A percentile compares a stretch with the other conserved stretches of the same genome.
Evolutionary conservation across 2,329 filamentous ascomycete genomes (phyloP).

Genomic region (Eutypa lata): DNA sequence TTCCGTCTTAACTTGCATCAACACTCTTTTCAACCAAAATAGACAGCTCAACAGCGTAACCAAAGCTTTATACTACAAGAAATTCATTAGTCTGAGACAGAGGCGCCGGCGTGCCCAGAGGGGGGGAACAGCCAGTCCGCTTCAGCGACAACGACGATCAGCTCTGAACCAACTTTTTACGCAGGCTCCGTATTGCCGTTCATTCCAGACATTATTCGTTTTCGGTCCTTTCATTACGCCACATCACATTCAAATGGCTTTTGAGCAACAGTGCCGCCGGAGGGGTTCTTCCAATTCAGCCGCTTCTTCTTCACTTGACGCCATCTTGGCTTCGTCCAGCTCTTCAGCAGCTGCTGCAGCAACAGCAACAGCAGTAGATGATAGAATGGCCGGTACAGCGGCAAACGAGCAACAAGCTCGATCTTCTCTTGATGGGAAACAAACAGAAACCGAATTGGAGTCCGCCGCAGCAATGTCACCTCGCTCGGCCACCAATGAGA

Average conservation of each 20-base stretch:
- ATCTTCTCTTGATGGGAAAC: slow-evolving; percentile 10
- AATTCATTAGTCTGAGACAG: slow-evolving; percentile 20
- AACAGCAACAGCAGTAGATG: slow-evolving; percentile 6
- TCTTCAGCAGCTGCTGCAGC: slow-evolving; percentile 10
- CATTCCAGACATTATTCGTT: slow-evolving; percentile 13
- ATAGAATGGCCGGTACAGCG: slow-evolving; percentile 8
- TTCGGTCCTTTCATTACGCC: slow-evolving; percentile 14
- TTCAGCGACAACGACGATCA: slow-evolving; percentile 15
- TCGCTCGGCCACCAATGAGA: slow-evolving; percentile 36
- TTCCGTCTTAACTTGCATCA: slow-evolving; percentile 25
- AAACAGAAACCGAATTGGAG: slow-evolving; percentile 18
- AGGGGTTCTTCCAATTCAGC: slow-evolving; percentile 15
- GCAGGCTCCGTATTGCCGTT: slow-evolving; percentile 13
- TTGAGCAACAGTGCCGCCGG: slow-evolving; percentile 21
- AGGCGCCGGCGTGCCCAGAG: slow-evolving; percentile 24
- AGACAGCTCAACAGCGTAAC: slow-evolving; percentile 22
- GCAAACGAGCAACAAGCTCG: not conserved
- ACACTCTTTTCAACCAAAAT: slow-evolving; percentile 26
- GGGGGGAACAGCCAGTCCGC: slow-evolving; percentile 21
- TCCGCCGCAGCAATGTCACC: slow-evolving; percentile 35
- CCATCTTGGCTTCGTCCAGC: slow-evolving; percentile 20
- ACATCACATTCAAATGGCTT: slow-evolving; percentile 19
- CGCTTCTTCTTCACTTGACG: slow-evolving; percentile 22
- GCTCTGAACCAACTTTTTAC: slow-evolving; percentile 10
- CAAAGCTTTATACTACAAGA: slow-evolving; percentile 23